Conservation (phyloP, 345 rosid species). For the Camelina hispida region DNA sequence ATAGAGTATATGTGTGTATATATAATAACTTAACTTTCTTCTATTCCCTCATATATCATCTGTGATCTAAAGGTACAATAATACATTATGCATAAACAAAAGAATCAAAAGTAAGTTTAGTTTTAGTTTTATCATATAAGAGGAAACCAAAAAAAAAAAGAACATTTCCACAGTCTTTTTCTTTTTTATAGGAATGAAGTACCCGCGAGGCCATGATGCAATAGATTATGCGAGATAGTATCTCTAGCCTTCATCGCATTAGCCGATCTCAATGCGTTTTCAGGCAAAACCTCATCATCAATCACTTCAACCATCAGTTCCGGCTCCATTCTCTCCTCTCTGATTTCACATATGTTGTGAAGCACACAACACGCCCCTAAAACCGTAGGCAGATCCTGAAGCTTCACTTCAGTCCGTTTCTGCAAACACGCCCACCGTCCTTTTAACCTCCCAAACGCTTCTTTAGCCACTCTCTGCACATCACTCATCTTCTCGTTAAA, state of each 20-base stretch:
- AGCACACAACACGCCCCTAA: conserved; percentile 84
- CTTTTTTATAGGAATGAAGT: conserved; percentile 59
- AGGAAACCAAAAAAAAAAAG: conserved; percentile 2
- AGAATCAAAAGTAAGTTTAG: conserved; percentile 40
- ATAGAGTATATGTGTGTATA: background rate
- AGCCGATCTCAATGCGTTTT: conserved; percentile 54
- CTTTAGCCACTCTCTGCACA: conserved; percentile 60
- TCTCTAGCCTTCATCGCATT: conserved; percentile 70
- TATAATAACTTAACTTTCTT: conserved; percentile 27
- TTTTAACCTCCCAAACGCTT: conserved; percentile 71
- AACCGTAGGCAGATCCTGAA: conserved; percentile 78
- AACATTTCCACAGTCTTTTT: conserved; percentile 14
- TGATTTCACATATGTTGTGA: conserved; percentile 77
- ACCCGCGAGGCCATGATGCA: conserved; percentile 80
- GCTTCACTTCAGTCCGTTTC: conserved; percentile 75
- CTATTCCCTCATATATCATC: conserved; percentile 34
- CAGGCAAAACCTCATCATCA: conserved; percentile 79
- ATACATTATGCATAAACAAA: conserved; percentile 42
- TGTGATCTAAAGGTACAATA: conserved; percentile 37
- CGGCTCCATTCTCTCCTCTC: conserved; percentile 56
- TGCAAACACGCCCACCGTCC: conserved; percentile 84
- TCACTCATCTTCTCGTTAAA: conserved; percentile 80
- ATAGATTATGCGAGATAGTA: conserved; percentile 70
- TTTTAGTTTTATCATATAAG: conserved; percentile 4
- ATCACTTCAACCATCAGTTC: conserved; percentile 53